Percentiles rank a stretch among this genome's conserved stretches.
phyloP scores from a whole-genome alignment of 2,329 filamentous ascomycete genomes.

The Aschersonia sp. region DNA sequence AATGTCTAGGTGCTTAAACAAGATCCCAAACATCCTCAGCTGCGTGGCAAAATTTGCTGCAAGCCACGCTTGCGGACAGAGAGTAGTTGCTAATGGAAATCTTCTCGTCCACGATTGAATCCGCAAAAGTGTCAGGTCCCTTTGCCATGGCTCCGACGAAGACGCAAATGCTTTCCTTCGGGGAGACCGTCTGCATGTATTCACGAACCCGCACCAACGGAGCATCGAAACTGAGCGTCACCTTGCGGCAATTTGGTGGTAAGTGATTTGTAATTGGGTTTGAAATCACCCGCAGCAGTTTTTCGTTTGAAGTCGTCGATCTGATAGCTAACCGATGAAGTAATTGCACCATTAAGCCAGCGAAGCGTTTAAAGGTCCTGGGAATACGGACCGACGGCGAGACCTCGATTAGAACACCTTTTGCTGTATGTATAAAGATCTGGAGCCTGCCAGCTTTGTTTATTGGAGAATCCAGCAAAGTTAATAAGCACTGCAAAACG shows the following conservation, averaged over 20 bases:
- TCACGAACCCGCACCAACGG: constrained; percentile 76
- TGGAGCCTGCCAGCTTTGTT: constrained; percentile 97
- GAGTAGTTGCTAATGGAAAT: constrained; percentile 99
- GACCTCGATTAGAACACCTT: constrained; percentile 93
- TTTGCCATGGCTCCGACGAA: constrained; percentile 99
- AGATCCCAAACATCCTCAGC: constrained; percentile 95
- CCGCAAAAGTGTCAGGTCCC: constrained; percentile 88
- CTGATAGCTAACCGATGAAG: constrained; percentile 91
- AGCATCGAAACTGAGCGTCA: constrained; percentile 90
- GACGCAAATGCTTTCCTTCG: constrained; percentile 89
- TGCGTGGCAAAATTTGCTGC: constrained; percentile 98
- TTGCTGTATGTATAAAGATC: constrained; percentile 97
- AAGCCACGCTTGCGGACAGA: constrained; percentile 91
- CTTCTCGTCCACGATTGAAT: constrained; percentile 87
- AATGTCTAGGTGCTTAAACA: constrained; percentile 32
- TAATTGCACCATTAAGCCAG: constrained; percentile 95
- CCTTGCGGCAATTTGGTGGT: constrained; percentile 92
- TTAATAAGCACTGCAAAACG: constrained; percentile 69
- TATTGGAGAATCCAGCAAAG: constrained; percentile 91
- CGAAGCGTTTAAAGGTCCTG: constrained; percentile 96
- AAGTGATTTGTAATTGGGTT: constrained; percentile 97
- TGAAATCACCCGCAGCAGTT: constrained; percentile 91
- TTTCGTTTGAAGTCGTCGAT: constrained; percentile 93
- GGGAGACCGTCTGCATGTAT: constrained; percentile 66
- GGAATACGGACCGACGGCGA: constrained; percentile 97